A percentile compares a stretch with the other conserved stretches of the same genome.
phyloP scores from a whole-genome alignment of 305 asterid species.

The Coffea humblotiana region DNA sequence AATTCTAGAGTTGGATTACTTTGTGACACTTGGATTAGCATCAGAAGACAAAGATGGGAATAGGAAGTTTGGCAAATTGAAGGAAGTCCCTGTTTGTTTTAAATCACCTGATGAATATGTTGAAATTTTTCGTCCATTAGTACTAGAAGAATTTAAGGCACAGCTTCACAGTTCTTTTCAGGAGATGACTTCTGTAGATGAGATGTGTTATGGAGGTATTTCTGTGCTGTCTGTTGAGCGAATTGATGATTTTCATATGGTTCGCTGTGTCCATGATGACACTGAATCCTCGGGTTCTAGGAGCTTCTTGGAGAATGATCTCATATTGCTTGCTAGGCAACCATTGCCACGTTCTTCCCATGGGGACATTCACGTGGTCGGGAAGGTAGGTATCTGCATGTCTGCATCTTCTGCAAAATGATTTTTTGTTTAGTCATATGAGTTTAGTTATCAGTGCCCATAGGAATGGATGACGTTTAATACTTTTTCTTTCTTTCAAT shows the following conservation, averaged over 20 bases:
- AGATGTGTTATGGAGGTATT: constrained; percentile 64
- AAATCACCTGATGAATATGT: constrained; percentile 78
- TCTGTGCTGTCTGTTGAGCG: constrained; percentile 93
- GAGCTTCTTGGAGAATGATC: constrained; percentile 82
- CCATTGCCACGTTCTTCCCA: constrained; percentile 53
- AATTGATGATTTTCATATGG: constrained; percentile 85
- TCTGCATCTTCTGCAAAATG: background rate
- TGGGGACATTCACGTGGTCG: constrained; percentile 70
- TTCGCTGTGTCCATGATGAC: constrained; percentile 87
- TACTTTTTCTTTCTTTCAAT: background rate
- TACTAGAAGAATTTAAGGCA: constrained; percentile 94
- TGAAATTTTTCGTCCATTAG: constrained; percentile 85
- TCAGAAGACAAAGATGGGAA: constrained; percentile 48
- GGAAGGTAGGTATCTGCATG: constrained; percentile 54
- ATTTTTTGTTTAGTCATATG: constrained; percentile 24
- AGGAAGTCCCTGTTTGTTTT: constrained; percentile 87
- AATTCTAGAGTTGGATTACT: constrained; percentile 79
- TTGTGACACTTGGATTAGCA: constrained; percentile 70
- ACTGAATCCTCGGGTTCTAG: constrained; percentile 48
- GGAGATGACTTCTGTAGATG: constrained; percentile 75
- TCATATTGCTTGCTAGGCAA: constrained; percentile 74
- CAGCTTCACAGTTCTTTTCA: constrained; percentile 82
- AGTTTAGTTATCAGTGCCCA: background rate
- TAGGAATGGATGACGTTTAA: background rate
- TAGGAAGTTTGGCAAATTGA: constrained; percentile 55